Evolutionary conservation across 352 stramenopile genomes (phyloP), one percentile per base, ranked within the genome.

Genomic region (Phytophthora nicotianae): DNA sequence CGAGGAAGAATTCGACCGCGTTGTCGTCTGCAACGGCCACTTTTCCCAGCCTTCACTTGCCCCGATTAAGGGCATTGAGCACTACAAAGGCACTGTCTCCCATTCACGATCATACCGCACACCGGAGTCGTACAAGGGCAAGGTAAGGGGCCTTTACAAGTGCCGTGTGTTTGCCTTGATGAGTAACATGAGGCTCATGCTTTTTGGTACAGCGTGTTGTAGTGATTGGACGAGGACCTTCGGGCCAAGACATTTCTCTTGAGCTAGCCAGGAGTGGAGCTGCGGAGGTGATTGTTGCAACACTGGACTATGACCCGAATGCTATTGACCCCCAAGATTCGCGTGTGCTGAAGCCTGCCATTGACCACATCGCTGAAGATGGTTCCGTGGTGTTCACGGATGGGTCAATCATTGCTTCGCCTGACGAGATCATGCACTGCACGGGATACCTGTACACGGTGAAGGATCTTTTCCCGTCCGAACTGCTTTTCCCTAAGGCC

Each of bases 371-470:
- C 19, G 56, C 69, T n/a, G 21, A 63, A 11, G 72, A 90, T 52
- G 79, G 83, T 14, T 65, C 50, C 0, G 55, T 94, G 17, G 64
- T 80, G 23, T 91, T 91, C 56, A 73, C 58, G 17, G 83, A 94
- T 55, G 75, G 72, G 0, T 81, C 79, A n/a, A 64, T 50, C 9
- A 70, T 87, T 33, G 58, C 33, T 21, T 60, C 81, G 0, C 74
- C 77, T 17, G 79, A 94, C 50, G 85, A 91, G 64, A 74, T 94
- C 55, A 92, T 94, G 73, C 81, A 83, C 53, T 91, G 81, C 65
- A 92, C 83, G 3, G 85, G 85, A 10, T 94, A 94, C 49, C 48
- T 81, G 49, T 94, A 94, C 63, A 73, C 77, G 0, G 74, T 78
- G 21, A 84, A 76, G 32, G 62, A 83, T 6, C 50, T 93, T 16